Evolutionary conservation across 768 basidiomycete species (phyloP).

Genomic region (Termitomyces titanicus): DNA sequence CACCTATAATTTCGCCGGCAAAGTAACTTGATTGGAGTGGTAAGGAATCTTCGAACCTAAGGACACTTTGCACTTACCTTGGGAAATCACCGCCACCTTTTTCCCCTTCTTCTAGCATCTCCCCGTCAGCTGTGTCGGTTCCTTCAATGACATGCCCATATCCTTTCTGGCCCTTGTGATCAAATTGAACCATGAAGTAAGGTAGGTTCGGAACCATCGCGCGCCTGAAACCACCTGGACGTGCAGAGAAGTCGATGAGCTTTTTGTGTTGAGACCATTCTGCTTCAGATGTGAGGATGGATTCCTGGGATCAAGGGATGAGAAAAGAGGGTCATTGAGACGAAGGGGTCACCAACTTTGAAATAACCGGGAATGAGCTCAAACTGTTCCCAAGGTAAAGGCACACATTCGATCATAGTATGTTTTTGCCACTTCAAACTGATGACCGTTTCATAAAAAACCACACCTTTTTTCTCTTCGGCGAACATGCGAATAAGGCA

Average conservation of each 20-base stretch:
- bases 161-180: conserved; percentile 96
- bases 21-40: conserved; percentile 65
- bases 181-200: conserved; percentile 99
- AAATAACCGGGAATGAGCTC: conserved; percentile 92
- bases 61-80: conserved; percentile 40
- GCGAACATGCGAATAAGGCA: conserved; percentile 94
- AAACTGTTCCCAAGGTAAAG: conserved; percentile 84
- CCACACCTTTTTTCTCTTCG: conserved; percentile 87
- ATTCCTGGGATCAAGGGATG: conserved; percentile 57
- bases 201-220: conserved; percentile 96
- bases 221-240: conserved; percentile 91
- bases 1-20: conserved; percentile 92
- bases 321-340: background rate
- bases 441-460: conserved; percentile 95
- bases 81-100: conserved; percentile 93
- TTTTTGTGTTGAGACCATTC: conserved; percentile 99
- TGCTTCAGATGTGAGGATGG: conserved; percentile 85
- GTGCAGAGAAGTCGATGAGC: conserved; percentile 86
- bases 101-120: conserved; percentile 71
- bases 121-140: conserved; percentile 41
- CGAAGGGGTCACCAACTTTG: conserved; percentile 50
- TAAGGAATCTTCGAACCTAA: background rate
- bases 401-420: conserved; percentile 91
- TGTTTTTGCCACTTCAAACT: conserved; percentile 86
- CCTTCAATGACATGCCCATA: conserved; percentile 99